These are phyloP conservation scores for Microbotryum intermedium DNA, from an alignment of 1,284 basidiomycete species.

Conservation along the genomic window DNA sequence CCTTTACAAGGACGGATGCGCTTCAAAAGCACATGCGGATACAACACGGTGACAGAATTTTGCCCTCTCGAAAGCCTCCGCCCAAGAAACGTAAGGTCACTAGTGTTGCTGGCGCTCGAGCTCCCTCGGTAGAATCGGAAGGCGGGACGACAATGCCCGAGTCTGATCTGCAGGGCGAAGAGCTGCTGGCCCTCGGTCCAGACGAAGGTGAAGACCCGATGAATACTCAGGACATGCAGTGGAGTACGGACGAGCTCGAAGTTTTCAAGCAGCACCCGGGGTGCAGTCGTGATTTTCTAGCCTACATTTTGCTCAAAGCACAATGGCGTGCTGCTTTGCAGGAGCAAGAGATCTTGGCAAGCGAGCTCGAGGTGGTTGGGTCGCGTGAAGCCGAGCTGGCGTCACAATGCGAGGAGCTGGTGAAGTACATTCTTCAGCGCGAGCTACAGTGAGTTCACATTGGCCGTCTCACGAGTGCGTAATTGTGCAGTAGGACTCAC, in stretches of 20 bases:
- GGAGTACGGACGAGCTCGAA: constrained; percentile 41
- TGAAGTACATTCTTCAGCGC: constrained; percentile 46
- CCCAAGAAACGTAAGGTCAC: constrained; percentile 14
- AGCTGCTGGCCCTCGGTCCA: background rate
- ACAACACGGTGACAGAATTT: constrained; percentile 51
- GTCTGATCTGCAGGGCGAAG: constrained; percentile 4
- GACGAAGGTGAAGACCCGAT: constrained; percentile 38
- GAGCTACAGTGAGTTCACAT: constrained; percentile 29
- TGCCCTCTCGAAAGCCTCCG: constrained; percentile 7
- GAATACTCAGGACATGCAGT: constrained; percentile 49
- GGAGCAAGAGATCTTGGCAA: constrained; percentile 53
- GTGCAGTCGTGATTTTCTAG: constrained; percentile 14
- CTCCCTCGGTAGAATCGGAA: constrained; percentile 12
- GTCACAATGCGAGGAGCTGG: constrained; percentile 50
- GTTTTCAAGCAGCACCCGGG: constrained; percentile 19
- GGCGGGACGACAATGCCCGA: constrained; percentile 3
- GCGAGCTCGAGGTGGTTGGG: constrained; percentile 53
- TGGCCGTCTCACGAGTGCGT: background rate
- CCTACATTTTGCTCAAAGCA: constrained; percentile 68
- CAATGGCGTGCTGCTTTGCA: constrained; percentile 56
- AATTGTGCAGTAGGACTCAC: background rate
- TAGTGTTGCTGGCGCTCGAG: background rate
- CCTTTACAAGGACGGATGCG: constrained; percentile 83
- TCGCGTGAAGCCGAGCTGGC: constrained; percentile 49
- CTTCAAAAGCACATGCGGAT: constrained; percentile 82